These are phyloP conservation scores for Microstegium vimineum DNA, from an alignment of 176 grass and related monocot genomes.

Conservation along the genomic window DNA sequence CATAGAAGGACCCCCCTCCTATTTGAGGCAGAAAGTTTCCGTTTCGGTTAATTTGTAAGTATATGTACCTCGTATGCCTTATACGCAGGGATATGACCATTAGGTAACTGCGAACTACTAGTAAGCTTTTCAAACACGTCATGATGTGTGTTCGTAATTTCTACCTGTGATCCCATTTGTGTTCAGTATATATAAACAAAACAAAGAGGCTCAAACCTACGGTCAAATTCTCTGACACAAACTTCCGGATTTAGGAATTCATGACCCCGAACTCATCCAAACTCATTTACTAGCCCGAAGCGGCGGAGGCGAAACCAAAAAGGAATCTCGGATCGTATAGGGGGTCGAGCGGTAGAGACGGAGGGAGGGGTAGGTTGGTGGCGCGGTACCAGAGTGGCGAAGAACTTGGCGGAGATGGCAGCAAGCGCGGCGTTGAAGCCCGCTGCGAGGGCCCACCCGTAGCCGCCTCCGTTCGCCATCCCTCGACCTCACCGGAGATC, in stretches of 20 bases:
- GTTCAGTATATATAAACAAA: background rate
- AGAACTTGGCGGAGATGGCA: conserved; percentile 78
- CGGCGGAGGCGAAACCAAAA: background rate
- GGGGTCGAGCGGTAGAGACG: background rate
- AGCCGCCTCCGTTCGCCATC: conserved; percentile 46
- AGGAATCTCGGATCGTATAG: background rate
- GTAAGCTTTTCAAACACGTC: no score
- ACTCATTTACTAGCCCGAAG: background rate
- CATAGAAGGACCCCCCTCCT: no score
- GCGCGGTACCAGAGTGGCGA: conserved; percentile 48
- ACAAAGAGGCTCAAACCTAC: background rate
- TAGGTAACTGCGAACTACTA: no score
- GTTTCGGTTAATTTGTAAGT: background rate
- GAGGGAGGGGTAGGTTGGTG: background rate
- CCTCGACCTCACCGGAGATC: conserved; percentile 37
- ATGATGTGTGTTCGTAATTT: no score
- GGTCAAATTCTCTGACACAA: background rate
- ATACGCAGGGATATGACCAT: background rate
- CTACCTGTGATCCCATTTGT: background rate
- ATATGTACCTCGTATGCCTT: background rate
- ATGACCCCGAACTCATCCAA: background rate
- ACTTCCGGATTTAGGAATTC: background rate
- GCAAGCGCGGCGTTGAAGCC: conserved; percentile 75
- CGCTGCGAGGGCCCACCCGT: conserved; percentile 65
- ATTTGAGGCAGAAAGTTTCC: no score